A percentile compares a stretch with the other conserved stretches of the same genome.
Conservation (phyloP, 2,329 filamentous ascomycete genomes). For the Bipolaris victoriae region DNA sequence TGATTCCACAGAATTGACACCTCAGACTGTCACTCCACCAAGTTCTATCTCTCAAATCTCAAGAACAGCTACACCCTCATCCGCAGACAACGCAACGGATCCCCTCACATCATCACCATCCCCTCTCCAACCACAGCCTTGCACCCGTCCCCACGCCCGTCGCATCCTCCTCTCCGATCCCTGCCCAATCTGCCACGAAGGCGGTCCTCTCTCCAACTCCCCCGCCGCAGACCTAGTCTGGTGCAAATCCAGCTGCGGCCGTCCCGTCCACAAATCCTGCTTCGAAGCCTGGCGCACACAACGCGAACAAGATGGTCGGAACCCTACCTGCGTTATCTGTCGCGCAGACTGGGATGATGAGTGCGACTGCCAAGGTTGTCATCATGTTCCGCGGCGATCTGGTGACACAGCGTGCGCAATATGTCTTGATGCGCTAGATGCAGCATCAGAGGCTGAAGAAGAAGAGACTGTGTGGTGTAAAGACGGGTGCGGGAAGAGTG, state of each 20-base stretch:
- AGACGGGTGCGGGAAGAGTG: conserved; percentile 21
- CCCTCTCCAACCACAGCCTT: background rate
- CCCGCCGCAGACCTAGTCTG: conserved; percentile 18
- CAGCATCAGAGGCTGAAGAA: too few relatives aligned
- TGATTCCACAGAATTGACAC: background rate
- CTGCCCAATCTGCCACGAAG: conserved; percentile 31
- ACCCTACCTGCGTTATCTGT: conserved; percentile 20
- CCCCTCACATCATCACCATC: background rate
- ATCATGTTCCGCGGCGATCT: conserved; percentile 1
- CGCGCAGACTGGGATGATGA: conserved; percentile 18
- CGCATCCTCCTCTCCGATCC: conserved; percentile 22
- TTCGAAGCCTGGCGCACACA: conserved; percentile 20
- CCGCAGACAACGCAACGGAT: background rate
- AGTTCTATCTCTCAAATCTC: background rate
- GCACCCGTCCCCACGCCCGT: conserved; percentile 19
- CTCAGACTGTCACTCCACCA: background rate
- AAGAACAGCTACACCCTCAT: background rate
- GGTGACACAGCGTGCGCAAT: conserved; percentile 9
- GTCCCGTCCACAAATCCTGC: conserved; percentile 21
- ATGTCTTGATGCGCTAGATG: conserved; percentile 7
- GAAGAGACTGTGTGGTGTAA: conserved; percentile 23
- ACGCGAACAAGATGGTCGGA: background rate
- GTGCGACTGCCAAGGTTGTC: background rate
- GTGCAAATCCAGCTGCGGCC: conserved; percentile 26
- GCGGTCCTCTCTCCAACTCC: conserved; percentile 6